Evolutionary conservation across 2,329 filamentous ascomycete species (phyloP), one percentile per base, ranked within the genome.

Genomic region (Neopestalotiopsis sp.): DNA sequence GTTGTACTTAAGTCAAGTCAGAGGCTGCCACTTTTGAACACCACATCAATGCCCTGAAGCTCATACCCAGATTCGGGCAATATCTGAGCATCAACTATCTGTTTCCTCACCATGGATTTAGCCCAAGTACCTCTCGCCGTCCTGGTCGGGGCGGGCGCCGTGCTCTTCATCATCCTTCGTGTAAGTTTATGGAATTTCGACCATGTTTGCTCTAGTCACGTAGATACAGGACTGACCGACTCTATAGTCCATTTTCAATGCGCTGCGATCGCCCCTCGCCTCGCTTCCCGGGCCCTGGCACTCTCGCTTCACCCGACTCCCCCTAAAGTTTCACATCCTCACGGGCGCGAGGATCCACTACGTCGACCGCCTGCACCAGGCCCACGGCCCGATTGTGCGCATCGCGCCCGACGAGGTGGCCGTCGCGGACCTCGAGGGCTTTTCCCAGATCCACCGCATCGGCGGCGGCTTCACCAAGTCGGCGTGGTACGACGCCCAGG

Each of bases 381-480:
- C 24, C 17, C 61, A 58, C 34, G 76, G 78, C 3, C 74, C 76
- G 5, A 70, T 77, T 20, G 76, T 79, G 45, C 77, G 77, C 30
- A 64, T 77, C 14, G 61, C 66, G 5, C 76, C 77, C 2, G 57
- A 69, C 3, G 74, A 77, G 30, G 73, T 78, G 24, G 75, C 72
- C 56, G 69, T 78, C 1, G 66, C 67, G 6, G 74, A 78, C 61
- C 45, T 71, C 6, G 59, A 65, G 14, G 71, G 71, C 3, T 71
- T 70, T 2, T 71, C 72, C 56, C 30, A 61, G 10, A 74, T 79
- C 14, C 73, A 76, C 65, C 69, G 66, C 7, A 72, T 76, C 30
- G 76, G 76, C 53, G 69, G 71, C 9, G 73, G 71, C 7, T 78
- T 74, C 28, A 68, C 68, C 17, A 79, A 79, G 67, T 67, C 72